These are phyloP conservation scores for Punctularia strigosozonata DNA, from an alignment of 768 basidiomycete species.

Conservation along the genomic window DNA sequence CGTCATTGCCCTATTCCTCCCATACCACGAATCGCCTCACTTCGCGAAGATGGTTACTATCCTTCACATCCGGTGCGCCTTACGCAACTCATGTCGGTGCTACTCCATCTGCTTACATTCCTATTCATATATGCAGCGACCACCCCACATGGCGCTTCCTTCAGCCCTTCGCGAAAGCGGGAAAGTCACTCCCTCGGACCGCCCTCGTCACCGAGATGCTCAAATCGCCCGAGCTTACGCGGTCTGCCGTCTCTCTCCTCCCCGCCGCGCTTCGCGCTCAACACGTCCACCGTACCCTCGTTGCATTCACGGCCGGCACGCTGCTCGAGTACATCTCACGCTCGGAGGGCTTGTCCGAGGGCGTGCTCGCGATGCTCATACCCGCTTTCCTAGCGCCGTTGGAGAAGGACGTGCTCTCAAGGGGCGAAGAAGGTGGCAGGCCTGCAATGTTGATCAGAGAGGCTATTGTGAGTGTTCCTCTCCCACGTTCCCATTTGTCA, in stretches of 20 bases:
- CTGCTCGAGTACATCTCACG: constrained; percentile 70
- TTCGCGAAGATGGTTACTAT: constrained; percentile 91
- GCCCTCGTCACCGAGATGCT: constrained; percentile 72
- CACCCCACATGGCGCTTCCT: constrained; percentile 60
- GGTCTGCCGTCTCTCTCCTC: constrained; percentile 57
- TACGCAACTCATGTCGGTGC: background rate
- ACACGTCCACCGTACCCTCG: constrained; percentile 44
- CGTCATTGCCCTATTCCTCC: constrained; percentile 73
- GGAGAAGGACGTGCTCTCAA: constrained; percentile 42
- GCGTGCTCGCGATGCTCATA: constrained; percentile 49
- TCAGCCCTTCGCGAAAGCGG: constrained; percentile 63
- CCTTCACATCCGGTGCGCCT: constrained; percentile 56
- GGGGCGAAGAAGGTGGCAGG: no score
- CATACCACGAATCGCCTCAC: constrained; percentile 91
- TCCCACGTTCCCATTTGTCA: background rate
- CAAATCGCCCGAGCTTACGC: constrained; percentile 55
- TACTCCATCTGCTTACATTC: background rate
- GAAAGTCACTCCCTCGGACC: constrained; percentile 60
- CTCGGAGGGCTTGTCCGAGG: constrained; percentile 47
- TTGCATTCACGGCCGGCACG: constrained; percentile 74
- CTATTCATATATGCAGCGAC: constrained; percentile 25
- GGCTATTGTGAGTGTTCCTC: background rate
- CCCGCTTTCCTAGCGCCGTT: constrained; percentile 49
- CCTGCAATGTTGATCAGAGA: background rate
- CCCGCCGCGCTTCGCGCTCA: constrained; percentile 40